These are phyloP conservation scores for Colletotrichum spaethianum DNA, from an alignment of 2,329 filamentous ascomycete species.

Conservation along the genomic window DNA sequence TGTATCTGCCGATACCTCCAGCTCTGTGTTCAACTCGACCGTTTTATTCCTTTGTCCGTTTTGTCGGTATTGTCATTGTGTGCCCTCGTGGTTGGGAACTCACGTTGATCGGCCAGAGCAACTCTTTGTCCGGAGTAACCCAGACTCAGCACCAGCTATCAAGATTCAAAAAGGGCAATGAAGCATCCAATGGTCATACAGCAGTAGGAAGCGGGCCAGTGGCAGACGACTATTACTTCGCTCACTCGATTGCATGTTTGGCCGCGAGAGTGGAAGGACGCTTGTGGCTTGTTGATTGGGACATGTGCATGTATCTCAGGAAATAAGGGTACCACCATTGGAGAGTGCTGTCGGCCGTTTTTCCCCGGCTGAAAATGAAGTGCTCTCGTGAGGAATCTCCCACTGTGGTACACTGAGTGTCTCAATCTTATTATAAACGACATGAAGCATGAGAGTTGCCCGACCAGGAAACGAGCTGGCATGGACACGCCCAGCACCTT, in stretches of 20 bases:
- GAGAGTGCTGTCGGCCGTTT: neutral
- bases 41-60: neutral
- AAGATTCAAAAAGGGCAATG: neutral
- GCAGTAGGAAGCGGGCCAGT: conserved; percentile 18
- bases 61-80: neutral
- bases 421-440: neutral
- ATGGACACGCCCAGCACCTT: neutral
- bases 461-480: neutral
- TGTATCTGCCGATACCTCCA: neutral
- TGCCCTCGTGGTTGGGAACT: neutral
- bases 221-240: neutral
- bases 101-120: neutral
- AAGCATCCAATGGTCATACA: conserved; percentile 7
- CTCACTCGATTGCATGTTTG: conserved; percentile 13
- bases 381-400: neutral
- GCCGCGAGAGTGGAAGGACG: conserved; percentile 18
- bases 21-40: neutral
- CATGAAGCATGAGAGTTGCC: neutral
- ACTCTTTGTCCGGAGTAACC: neutral
- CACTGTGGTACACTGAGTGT: neutral
- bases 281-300: conserved; percentile 17
- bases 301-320: neutral
- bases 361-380: neutral
- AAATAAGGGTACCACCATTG: neutral
- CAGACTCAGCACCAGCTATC: neutral